phyloP scores from a whole-genome alignment of 768 basidiomycete genomes.

The Paxillus involutus region DNA sequence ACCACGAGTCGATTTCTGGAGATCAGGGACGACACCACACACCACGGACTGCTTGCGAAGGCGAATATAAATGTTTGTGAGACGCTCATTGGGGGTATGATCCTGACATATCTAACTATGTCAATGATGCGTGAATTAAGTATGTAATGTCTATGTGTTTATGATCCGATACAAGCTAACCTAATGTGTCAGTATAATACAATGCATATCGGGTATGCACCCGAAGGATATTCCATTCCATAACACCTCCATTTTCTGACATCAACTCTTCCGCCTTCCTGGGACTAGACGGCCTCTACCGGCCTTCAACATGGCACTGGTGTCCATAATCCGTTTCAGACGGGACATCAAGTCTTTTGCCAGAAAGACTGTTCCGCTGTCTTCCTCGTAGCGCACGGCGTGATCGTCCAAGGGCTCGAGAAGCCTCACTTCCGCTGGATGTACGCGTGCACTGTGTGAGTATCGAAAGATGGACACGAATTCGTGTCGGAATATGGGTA shows the following conservation, averaged over 20 bases:
- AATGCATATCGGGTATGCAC: background rate
- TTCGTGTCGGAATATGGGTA: conserved; percentile 44
- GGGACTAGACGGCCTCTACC: conserved; percentile 2
- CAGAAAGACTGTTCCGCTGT: conserved; percentile 58
- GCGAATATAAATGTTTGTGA: no score
- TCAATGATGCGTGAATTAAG: background rate
- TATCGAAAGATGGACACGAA: conserved; percentile 66
- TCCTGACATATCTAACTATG: no score
- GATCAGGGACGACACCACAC: no score
- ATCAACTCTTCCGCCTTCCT: conserved; percentile 13
- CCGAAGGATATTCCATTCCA: no score
- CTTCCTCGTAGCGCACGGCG: conserved; percentile 54
- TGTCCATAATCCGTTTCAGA: conserved; percentile 29
- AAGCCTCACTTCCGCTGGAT: conserved; percentile 41
- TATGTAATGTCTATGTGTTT: background rate
- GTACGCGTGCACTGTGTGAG: conserved; percentile 43
- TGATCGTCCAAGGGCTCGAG: conserved; percentile 50
- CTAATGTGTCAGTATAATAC: conserved; percentile 17
- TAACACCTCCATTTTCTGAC: background rate
- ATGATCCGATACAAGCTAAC: background rate
- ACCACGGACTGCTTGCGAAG: no score
- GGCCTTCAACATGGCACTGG: conserved; percentile 16
- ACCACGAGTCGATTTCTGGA: no score
- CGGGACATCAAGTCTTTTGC: conserved; percentile 42
- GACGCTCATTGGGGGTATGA: no score